Evolutionary conservation across 768 basidiomycete species (phyloP), one percentile per base, ranked within the genome.

Genomic region (Lactarius vividus): DNA sequence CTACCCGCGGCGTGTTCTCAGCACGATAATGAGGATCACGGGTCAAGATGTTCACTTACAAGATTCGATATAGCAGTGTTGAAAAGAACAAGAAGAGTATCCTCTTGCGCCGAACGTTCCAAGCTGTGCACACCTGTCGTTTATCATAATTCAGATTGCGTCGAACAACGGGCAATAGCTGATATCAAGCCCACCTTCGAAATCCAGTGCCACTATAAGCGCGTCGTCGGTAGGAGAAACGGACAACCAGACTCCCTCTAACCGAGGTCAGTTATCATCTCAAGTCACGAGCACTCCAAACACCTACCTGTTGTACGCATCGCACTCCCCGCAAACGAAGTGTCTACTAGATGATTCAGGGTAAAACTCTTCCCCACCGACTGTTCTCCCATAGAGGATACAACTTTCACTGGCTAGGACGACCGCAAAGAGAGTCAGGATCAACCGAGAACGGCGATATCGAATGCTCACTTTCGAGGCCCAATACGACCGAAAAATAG

Each of bases 341-440:
- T 85, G 67, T 88, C 86, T 0, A 79, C 81, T 3, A 88, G 76
- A 68, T 88, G 87, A 60, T 87, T 87, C 26, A 87, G 72, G 0
- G 82, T 76, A 61, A 81, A 88, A 57, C 81, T 84, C 69, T 87
- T 87, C 0, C 86, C 87, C 0, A 88, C 87, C 0, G 84, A 86
- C 70, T 87, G 86, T 72, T 87, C 85, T 1, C 85, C 86, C 86
- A 87, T 87, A 0, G 87, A 88, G 0, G 86, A 85, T 1, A 87
- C 86, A 3, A 87, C 87, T 69, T 80, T 82, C 20, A 88, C 85
- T 1, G 85, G 85, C 84, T 87, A 8, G 16, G 20, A 28, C 52
- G 26, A 0, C 37, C 40, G 57, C 44, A 59, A 26, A 52, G 18
- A 28, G 1, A 2, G n/a, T 62, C 2, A 59, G 37, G n/a, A 55